Evolutionary conservation across 1,139 yeast species (phyloP).

Genomic region (Saccharomyces pastorianus): DNA sequence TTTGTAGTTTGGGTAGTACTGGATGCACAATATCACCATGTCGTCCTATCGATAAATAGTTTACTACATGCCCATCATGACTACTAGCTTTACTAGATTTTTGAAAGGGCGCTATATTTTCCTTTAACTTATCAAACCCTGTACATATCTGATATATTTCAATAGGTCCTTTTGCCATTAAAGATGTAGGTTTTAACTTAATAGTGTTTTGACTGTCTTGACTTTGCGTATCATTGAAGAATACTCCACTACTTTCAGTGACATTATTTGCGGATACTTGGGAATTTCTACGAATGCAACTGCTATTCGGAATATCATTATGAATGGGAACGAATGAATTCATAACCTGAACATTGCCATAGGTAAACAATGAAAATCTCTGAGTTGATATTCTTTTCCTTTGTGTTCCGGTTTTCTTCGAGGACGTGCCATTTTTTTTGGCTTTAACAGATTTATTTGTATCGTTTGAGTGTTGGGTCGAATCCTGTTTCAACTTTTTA

Average conservation of each 20-base stretch:
- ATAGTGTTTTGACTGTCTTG: slow-evolving; percentile 6
- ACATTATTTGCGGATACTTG: slow-evolving; percentile 12
- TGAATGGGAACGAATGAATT: slow-evolving; percentile 9
- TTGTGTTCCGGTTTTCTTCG: slow-evolving; percentile 6
- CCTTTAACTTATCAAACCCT: slow-evolving; percentile 3
- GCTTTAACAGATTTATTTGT: background rate
- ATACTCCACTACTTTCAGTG: background rate
- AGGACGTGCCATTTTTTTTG: background rate
- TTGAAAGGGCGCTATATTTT: background rate
- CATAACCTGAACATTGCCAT: slow-evolving; percentile 22
- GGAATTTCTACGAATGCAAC: slow-evolving; percentile 5
- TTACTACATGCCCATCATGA: slow-evolving; percentile 20
- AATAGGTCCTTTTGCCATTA: slow-evolving; percentile 23
- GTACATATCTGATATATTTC: slow-evolving; percentile 27
- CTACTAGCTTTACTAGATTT: slow-evolving; percentile 4
- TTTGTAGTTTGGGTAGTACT: slow-evolving; percentile 26
- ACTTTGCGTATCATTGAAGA: slow-evolving; percentile 4
- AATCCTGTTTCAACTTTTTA: background rate
- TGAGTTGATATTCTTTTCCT: slow-evolving; percentile 27
- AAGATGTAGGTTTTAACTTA: slow-evolving; percentile 12
- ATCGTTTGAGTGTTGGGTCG: background rate
- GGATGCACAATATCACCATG: slow-evolving; percentile 29
- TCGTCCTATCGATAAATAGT: slow-evolving; percentile 29
- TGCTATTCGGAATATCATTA: background rate
- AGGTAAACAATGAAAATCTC: slow-evolving; percentile 24